These are phyloP conservation scores for Verticillium zaregamsianum DNA, from an alignment of 2,329 filamentous ascomycete species.

Conservation along the genomic window DNA sequence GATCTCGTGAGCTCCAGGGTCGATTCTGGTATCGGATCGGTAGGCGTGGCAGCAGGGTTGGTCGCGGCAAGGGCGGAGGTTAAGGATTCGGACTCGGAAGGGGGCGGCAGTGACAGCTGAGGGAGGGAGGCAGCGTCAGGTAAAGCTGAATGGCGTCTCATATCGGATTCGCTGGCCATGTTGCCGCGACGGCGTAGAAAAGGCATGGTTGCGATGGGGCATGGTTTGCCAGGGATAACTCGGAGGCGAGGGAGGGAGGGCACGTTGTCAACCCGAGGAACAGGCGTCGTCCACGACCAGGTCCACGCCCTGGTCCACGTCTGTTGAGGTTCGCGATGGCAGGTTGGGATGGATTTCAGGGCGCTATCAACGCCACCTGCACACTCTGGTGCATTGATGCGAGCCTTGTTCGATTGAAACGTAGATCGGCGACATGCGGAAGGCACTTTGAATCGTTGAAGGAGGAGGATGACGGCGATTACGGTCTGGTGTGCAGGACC, in stretches of 20 bases:
- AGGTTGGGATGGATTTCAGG: background rate
- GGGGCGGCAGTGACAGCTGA: conserved; percentile 14
- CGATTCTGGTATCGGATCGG: background rate
- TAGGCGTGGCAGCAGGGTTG: background rate
- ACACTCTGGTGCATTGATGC: background rate
- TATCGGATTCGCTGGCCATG: conserved; percentile 55
- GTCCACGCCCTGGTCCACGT: background rate
- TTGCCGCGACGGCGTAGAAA: conserved; percentile 59
- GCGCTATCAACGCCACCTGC: background rate
- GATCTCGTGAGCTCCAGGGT: conserved; percentile 2
- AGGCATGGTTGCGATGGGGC: conserved; percentile 46
- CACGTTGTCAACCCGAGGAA: background rate
- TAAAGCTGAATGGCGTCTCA: conserved; percentile 46
- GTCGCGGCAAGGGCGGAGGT: conserved; percentile 17
- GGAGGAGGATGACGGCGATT: background rate
- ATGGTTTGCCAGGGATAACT: conserved; percentile 20
- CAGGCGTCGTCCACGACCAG: background rate
- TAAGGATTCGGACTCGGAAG: conserved; percentile 12
- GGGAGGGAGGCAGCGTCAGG: conserved; percentile 22
- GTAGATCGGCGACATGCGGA: background rate
- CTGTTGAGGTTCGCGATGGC: background rate
- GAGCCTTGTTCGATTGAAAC: background rate
- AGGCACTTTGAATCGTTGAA: background rate
- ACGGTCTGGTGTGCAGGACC: background rate
- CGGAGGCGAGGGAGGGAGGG: conserved; percentile 3